phyloP scores from a whole-genome alignment of 2,329 filamentous ascomycete species.

The Fusarium sp. region DNA sequence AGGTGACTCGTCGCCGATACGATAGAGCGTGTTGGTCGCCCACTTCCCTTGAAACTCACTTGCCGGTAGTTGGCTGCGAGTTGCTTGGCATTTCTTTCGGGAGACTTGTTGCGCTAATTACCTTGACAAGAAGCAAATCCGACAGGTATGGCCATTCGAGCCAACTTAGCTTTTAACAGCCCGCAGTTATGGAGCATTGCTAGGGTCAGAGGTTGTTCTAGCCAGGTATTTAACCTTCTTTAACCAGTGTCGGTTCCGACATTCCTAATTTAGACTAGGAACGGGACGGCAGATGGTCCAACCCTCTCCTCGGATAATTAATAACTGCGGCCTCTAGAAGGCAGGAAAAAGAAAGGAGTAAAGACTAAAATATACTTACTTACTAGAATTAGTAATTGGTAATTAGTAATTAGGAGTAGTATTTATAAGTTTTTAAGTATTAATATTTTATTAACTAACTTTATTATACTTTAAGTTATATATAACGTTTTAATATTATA shows the following conservation, averaged over 20 bases:
- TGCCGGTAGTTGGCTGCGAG: not conserved
- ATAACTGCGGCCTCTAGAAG: not conserved
- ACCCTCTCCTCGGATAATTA: not conserved
- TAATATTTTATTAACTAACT: too few relatives aligned
- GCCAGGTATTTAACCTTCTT: not conserved
- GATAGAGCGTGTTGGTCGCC: too few relatives aligned
- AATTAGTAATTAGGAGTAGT: too few relatives aligned
- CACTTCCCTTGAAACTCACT: not conserved
- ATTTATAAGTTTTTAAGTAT: too few relatives aligned
- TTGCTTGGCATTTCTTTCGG: not conserved
- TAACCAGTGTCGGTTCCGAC: not conserved
- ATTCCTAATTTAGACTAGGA: not conserved
- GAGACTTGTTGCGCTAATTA: not conserved
- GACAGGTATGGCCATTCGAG: not conserved
- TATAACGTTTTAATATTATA: fast-evolving
- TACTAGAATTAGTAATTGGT: too few relatives aligned
- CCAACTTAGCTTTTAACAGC: too few relatives aligned
- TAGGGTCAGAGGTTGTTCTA: not conserved
- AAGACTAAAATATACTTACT: too few relatives aligned
- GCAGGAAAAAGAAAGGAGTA: too few relatives aligned
- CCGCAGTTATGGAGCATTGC: not conserved
- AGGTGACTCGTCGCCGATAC: not conserved
- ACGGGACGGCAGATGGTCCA: not conserved
- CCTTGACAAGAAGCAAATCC: too few relatives aligned
- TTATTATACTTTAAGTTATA: fast-evolving